A percentile compares a stretch with the other conserved stretches of the same genome.
These are phyloP conservation scores for Monilinia vaccinii-corymbosi DNA, from an alignment of 2,329 filamentous ascomycete genomes.

Conservation along the genomic window DNA sequence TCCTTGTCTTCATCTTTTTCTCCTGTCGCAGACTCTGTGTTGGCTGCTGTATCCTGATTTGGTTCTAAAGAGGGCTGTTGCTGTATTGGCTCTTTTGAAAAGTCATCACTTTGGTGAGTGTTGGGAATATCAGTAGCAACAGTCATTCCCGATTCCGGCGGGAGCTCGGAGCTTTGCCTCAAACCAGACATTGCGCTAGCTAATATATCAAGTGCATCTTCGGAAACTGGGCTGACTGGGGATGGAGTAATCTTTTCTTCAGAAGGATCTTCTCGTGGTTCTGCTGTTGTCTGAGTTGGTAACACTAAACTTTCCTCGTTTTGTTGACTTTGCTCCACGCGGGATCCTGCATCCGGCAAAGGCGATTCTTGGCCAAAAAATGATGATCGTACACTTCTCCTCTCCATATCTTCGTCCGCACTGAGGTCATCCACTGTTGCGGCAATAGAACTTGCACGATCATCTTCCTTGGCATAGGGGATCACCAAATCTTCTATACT, in stretches of 20 bases:
- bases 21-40: not conserved
- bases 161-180: not conserved
- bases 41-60: conserved; percentile 12
- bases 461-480: conserved; percentile 26
- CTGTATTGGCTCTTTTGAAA: not conserved
- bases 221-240: not conserved
- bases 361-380: conserved; percentile 14
- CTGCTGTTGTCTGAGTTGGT: not conserved
- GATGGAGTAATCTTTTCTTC: not conserved
- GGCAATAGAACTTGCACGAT: conserved; percentile 43
- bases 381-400: conserved; percentile 24
- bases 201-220: not conserved
- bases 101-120: not conserved
- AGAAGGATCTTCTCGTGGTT: not conserved
- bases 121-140: not conserved
- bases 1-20: not conserved
- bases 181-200: not conserved
- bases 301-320: not conserved
- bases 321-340: not conserved
- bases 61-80: conserved; percentile 8
- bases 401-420: conserved; percentile 30
- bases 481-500: conserved; percentile 38
- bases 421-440: conserved; percentile 48
- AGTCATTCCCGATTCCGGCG: not conserved
- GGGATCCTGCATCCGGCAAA: not conserved